Percentiles rank a stretch among this genome's conserved stretches.
These are phyloP conservation scores for Pyracantha coccinea DNA, from an alignment of 331 rosid species.

Conservation along the genomic window DNA sequence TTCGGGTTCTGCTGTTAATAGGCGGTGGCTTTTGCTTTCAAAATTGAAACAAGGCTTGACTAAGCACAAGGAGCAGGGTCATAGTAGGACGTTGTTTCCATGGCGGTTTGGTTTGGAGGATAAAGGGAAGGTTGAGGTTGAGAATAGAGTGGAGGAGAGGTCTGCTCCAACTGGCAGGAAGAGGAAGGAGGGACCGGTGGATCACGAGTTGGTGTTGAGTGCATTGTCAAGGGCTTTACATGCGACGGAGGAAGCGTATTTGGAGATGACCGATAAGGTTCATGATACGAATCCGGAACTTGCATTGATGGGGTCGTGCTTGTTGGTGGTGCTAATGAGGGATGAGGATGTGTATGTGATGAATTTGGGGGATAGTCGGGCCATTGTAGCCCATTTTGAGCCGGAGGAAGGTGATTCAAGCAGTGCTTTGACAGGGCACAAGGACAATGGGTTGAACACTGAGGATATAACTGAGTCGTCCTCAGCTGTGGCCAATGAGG, in stretches of 20 bases:
- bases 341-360: constrained; percentile 96
- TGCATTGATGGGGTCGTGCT: constrained; percentile 91
- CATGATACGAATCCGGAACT: constrained; percentile 82
- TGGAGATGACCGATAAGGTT: constrained; percentile 91
- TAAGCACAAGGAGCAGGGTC: constrained; percentile 72
- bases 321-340: constrained; percentile 83
- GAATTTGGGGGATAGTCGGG: constrained; percentile 95
- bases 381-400: constrained; percentile 79
- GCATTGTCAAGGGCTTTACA: constrained; percentile 77
- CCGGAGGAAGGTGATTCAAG: constrained; percentile 44
- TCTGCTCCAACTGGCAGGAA: constrained; percentile 38
- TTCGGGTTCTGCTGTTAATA: constrained; percentile 51
- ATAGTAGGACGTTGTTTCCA: constrained; percentile 40
- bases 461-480: constrained; percentile 76
- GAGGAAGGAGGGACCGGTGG: constrained; percentile 71
- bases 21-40: constrained; percentile 71
- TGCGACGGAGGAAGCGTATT: constrained; percentile 64
- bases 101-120: constrained; percentile 65
- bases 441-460: constrained; percentile 29
- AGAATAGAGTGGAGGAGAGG: constrained; percentile 42
- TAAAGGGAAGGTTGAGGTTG: constrained; percentile 63
- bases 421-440: constrained; percentile 25
- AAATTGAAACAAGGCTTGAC: constrained; percentile 73
- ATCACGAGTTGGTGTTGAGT: constrained; percentile 63
- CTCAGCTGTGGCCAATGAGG: constrained; percentile 28